Percentiles rank a stretch among this genome's conserved stretches.
Conservation (phyloP, 2,329 filamentous ascomycete genomes). For the Monosporascus cannonballus region DNA sequence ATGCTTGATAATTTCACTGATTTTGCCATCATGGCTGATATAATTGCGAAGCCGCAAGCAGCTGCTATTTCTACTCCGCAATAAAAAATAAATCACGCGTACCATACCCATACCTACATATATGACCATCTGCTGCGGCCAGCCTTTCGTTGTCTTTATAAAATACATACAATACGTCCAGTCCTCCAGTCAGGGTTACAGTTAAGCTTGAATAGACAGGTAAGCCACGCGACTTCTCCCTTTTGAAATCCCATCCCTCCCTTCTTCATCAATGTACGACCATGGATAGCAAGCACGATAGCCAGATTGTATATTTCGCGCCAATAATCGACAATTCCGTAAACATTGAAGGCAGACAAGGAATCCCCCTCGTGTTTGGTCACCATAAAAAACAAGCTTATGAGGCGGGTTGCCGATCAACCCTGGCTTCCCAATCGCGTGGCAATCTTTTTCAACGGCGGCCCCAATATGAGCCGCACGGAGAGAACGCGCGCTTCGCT, state of each 20-base stretch:
- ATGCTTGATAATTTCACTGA: neutral
- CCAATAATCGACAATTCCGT: neutral
- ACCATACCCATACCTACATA: neutral
- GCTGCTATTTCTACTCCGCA: neutral
- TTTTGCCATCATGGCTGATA: conserved; percentile 1
- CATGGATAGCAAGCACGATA: neutral
- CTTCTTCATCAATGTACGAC: neutral
- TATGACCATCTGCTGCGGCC: neutral
- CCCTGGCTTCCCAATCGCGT: conserved; percentile 9
- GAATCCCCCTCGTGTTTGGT: conserved; percentile 10
- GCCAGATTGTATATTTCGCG: neutral
- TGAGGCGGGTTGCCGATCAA: conserved; percentile 8
- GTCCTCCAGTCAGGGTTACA: no score
- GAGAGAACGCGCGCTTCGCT: conserved; percentile 11
- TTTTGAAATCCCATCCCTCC: neutral
- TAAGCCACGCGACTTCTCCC: neutral
- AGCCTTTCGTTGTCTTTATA: neutral
- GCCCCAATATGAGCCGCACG: conserved; percentile 18
- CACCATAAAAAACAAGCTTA: neutral
- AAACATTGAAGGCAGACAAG: neutral
- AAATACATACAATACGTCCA: no score
- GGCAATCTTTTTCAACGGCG: conserved; percentile 15
- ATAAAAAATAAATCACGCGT: neutral
- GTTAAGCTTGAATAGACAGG: neutral
- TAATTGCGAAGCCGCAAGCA: neutral